phyloP scores from a whole-genome alignment of 164 flowering plant species.

The Magnolia changhungtana region DNA sequence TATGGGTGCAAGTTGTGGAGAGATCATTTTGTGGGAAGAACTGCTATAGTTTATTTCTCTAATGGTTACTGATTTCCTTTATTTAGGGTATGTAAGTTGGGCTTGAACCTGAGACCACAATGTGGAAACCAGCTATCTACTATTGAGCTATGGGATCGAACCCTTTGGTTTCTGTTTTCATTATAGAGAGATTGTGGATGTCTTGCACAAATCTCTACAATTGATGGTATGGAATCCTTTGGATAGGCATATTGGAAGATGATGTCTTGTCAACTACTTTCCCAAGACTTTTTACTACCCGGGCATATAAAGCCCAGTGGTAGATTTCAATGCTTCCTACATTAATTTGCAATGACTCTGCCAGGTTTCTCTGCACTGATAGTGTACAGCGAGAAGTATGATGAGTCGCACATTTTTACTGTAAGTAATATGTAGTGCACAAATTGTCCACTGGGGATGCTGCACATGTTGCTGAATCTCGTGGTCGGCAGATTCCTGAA shows the following conservation, averaged over 20 bases:
- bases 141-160: too few species aligned
- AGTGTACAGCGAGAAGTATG: slow-evolving; percentile 99
- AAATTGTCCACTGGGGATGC: not conserved
- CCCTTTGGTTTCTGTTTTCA: too few species aligned
- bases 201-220: not conserved
- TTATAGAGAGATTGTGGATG: not conserved
- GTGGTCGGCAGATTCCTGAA: not conserved
- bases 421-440: not conserved
- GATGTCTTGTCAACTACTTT: not conserved
- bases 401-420: slow-evolving; percentile 61
- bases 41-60: too few species aligned
- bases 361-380: slow-evolving; percentile 97
- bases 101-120: too few species aligned
- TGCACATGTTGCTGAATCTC: not conserved
- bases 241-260: slow-evolving; percentile 11
- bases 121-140: too few species aligned
- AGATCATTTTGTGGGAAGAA: too few species aligned
- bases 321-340: slow-evolving; percentile 61
- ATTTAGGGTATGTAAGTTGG: too few species aligned
- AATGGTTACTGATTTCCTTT: too few species aligned
- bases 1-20: too few species aligned
- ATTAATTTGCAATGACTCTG: slow-evolving; percentile 47
- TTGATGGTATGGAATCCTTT: not conserved
- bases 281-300: slow-evolving; percentile 21
- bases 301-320: slow-evolving; percentile 43